Evolutionary conservation across 441 rosid species (phyloP), one percentile per base, ranked within the genome.

Genomic region (Gossypium lobatum): DNA sequence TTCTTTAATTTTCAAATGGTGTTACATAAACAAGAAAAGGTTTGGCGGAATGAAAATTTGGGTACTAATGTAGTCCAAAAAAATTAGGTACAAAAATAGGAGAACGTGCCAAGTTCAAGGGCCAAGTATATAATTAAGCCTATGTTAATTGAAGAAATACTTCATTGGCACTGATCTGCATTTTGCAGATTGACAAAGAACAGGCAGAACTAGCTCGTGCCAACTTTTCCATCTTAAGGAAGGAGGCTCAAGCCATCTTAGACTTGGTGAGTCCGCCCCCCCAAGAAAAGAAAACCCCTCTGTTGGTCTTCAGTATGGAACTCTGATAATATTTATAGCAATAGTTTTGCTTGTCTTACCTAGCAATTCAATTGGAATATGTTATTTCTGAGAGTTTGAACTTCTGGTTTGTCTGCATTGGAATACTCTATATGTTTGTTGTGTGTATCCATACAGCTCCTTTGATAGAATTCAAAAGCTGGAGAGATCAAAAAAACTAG

Each of bases 211-310:
- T 95, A 77, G 91, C 91, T 46, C 93, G 79, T 68, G 88, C 93
- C 59, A 91, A 93, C 84, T 93, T 95, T 82, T 85, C 93, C 64
- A 85, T 93, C 64, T 54, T 95, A 77, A 88, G 88, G 83, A 95
- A 89, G 82, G 99, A 95, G 80, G 94, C 92, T 73, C 99, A 88
- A 77, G 85, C 93, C 68, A 80, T 95, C 85, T 85, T 95, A 85
- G 97, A 92, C 87, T 79, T 91, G 95, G 97, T 95, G 78, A 60
- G 88, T 83, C 53, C 16, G 1, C 0, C 39, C 9, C 39, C 8
- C 8, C 1, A 26, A 26, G 28, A 34, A 34, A 34, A 6, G 8
- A 34, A 34, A 14, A 1, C 25, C 34, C 10, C 7, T 21, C 70
- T 13, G 34, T 46, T 45, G 20, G 34, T 66, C 8, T 45, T 13